A percentile compares a stretch with the other conserved stretches of the same genome.
Evolutionary conservation across 805 yeast genomes (phyloP).

Genomic region (Teunomyces aglyptinius): DNA sequence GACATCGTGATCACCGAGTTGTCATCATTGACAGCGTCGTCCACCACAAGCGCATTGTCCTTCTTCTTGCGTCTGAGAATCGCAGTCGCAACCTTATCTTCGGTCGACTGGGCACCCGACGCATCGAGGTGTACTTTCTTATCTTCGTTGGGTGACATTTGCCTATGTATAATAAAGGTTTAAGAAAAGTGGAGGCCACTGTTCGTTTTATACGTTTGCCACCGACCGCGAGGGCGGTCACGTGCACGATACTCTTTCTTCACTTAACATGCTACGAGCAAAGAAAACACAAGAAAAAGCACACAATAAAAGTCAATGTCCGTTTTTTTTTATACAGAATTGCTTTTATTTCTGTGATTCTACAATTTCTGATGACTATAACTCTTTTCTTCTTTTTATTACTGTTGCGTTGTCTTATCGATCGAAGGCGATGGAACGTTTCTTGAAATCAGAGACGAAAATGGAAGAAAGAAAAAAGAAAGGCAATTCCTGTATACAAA

Average conservation of each 20-base stretch:
- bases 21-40: slow-evolving; percentile 96
- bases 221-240: slow-evolving; percentile 2
- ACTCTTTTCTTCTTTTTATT: not conserved
- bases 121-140: slow-evolving; percentile 47
- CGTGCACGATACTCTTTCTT: not conserved
- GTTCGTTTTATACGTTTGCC: slow-evolving; percentile 2
- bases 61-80: slow-evolving; percentile 96
- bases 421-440: slow-evolving; percentile 2
- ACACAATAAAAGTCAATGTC: no score
- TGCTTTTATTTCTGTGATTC: not conserved
- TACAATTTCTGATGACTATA: not conserved
- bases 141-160: slow-evolving; percentile 11
- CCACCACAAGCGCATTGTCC: slow-evolving; percentile 91
- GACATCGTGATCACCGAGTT: slow-evolving; percentile 95
- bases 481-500: no score
- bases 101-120: slow-evolving; percentile 60
- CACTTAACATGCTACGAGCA: no score
- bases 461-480: no score
- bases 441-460: not conserved
- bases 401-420: not conserved
- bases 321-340: no score
- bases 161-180: not conserved
- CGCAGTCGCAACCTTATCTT: slow-evolving; percentile 89
- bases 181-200: slow-evolving; percentile 1
- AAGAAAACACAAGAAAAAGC: no score